A percentile compares a stretch with the other conserved stretches of the same genome.
Evolutionary conservation across 768 basidiomycete species (phyloP).

Genomic region (Phaeotremella skinneri): DNA sequence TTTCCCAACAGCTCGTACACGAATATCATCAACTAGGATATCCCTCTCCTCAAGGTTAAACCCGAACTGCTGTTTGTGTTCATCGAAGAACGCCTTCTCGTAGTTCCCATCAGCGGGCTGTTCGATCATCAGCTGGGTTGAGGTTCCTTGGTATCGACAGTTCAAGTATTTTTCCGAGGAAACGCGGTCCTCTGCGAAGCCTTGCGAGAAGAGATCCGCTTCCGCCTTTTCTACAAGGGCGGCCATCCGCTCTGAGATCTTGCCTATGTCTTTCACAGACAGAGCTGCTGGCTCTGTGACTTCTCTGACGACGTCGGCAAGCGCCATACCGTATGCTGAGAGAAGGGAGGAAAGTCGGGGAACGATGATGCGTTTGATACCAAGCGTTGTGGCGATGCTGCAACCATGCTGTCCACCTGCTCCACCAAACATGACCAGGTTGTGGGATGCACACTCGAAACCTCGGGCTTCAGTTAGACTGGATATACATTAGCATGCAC

Average conservation of each 20-base stretch:
- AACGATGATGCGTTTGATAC: conserved; percentile 33
- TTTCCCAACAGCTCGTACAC: conserved; percentile 31
- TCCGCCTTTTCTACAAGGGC: conserved; percentile 23
- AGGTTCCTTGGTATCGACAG: conserved; percentile 50
- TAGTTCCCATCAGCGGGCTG: conserved; percentile 64
- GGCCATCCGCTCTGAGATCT: conserved; percentile 22
- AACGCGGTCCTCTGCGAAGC: conserved; percentile 28
- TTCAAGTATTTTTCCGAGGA: conserved; percentile 31
- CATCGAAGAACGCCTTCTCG: conserved; percentile 63
- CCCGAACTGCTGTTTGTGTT: conserved; percentile 41
- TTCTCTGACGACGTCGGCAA: conserved; percentile 53
- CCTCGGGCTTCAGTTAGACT: conserved; percentile 80
- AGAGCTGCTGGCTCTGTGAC: conserved; percentile 23
- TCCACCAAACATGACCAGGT: conserved; percentile 52
- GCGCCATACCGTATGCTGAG: conserved; percentile 43
- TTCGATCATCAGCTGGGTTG: conserved; percentile 82
- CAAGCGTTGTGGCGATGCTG: conserved; percentile 37
- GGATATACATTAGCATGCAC: conserved; percentile 67
- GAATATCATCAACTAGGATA: conserved; percentile 39
- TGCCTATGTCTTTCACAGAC: conserved; percentile 27
- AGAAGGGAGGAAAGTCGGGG: conserved; percentile 42
- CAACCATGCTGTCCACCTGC: conserved; percentile 51
- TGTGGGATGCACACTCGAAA: conserved; percentile 73
- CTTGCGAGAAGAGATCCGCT: conserved; percentile 27
- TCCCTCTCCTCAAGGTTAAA: conserved; percentile 57